Evolutionary conservation across 73 alveolate genomes (phyloP), one percentile per base, ranked within the genome.

Genomic region (Loxodes magnus): DNA sequence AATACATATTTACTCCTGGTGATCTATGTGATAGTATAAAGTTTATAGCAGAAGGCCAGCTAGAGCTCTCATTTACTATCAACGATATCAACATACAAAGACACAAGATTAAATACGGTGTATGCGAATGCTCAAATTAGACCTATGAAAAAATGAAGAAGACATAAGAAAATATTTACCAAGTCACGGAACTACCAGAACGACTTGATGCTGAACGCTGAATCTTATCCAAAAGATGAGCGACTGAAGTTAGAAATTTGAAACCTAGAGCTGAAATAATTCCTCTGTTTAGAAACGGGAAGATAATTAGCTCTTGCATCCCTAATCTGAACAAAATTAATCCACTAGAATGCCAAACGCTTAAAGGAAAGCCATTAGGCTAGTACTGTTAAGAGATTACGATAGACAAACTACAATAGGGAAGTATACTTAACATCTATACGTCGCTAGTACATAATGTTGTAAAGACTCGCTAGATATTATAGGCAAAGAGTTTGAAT

Each of bases 1-100:
- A 20, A 10, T 46, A 46, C 17, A 16, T 46, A 7, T 46, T 46
- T 46, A 16, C n/a, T 7, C 59, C 59, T 46, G 59, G 59, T 5
- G 60, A 2, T 22, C 22, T 46, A 5, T 19, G 14, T 5, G 17
- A 46, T 7, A 5, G 2, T 9, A 24, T 46, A 12, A n/a, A 12
- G n/a, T n/a, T 46, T 0, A 20, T 46, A 10, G 26, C 26, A 16
- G 5, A 5, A 5, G 59, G 59, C 22, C 14, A 12, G 1, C 17
- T 46, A 22, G 59, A 46, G 17, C 9, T 46, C n/a, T 46, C 59
- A 10, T 37, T 2, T 17, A 46, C 52, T n/a, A 46, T 46, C 7
- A 46, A 46, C 2, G 59, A 46, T 5, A 16, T n/a, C 22, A 46
- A 24, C 14, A 25, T 9, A 21, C 22, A 10, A 41, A 46, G 26